Conservation (phyloP, 768 basidiomycete species). For the Favolaschia claudopus region DNA sequence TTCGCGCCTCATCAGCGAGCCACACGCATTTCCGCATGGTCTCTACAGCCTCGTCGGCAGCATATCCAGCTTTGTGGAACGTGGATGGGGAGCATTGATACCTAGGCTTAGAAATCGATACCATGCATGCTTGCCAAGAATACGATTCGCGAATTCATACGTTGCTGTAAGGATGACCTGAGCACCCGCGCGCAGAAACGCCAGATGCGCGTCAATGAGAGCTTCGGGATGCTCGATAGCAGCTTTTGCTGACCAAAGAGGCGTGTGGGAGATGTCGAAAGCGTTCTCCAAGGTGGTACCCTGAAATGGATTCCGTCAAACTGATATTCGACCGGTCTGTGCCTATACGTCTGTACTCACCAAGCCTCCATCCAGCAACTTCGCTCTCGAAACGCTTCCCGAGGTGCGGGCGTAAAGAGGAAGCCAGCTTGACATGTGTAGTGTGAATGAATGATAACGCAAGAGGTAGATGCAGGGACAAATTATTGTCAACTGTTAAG, state of each 20-base stretch:
- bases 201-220: conserved; percentile 65
- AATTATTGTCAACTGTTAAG: not conserved
- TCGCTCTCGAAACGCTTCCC: not conserved
- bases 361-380: conserved; percentile 13
- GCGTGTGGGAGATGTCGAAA: conserved; percentile 58
- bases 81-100: conserved; percentile 72
- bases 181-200: conserved; percentile 72
- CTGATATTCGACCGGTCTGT: not conserved
- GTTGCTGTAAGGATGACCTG: conserved; percentile 73
- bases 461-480: not conserved
- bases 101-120: conserved; percentile 46
- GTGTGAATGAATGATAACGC: too few species aligned
- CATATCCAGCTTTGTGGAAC: conserved; percentile 60
- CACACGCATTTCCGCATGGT: conserved; percentile 62
- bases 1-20: conserved; percentile 57
- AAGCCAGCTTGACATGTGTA: not conserved
- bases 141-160: too few species aligned
- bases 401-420: not conserved
- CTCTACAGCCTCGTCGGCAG: conserved; percentile 46
- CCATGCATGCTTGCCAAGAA: too few species aligned
- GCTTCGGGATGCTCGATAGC: conserved; percentile 59
- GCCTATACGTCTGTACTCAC: not conserved
- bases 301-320: conserved; percentile 40
- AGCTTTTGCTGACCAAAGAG: conserved; percentile 78
- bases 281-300: conserved; percentile 68